Percentiles rank a stretch among this genome's conserved stretches.
Conservation (phyloP, 768 basidiomycete genomes). For the Fibroporia radiculosa region DNA sequence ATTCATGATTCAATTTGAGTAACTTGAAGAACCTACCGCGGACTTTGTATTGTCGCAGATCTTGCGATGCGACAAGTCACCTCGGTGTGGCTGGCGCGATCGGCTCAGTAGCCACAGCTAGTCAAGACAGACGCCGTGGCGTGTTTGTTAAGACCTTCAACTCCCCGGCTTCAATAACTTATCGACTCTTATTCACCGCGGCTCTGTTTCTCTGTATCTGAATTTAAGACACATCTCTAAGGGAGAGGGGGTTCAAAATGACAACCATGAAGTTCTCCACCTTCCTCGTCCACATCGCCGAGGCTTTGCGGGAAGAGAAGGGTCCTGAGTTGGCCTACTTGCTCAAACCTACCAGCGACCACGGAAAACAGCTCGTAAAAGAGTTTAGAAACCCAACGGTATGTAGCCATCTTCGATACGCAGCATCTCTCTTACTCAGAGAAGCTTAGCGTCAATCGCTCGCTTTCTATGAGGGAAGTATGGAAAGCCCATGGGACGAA, state of each 20-base stretch:
- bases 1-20: too few species aligned
- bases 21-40: too few species aligned
- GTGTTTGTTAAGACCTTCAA: too few species aligned
- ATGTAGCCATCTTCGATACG: constrained; percentile 9
- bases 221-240: neutral
- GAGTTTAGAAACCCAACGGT: constrained; percentile 57
- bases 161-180: too few species aligned
- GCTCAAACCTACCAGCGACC: constrained; percentile 69
- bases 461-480: constrained; percentile 48
- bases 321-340: constrained; percentile 66
- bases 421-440: neutral
- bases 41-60: too few species aligned
- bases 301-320: constrained; percentile 53
- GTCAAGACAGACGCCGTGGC: too few species aligned
- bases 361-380: constrained; percentile 69
- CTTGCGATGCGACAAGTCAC: too few species aligned
- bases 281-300: constrained; percentile 52
- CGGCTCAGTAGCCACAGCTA: too few species aligned
- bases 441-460: constrained; percentile 21
- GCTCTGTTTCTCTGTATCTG: neutral
- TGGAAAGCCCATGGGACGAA: constrained; percentile 78
- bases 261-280: constrained; percentile 42
- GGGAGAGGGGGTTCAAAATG: too few species aligned
- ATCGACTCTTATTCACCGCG: too few species aligned
- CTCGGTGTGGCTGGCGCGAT: too few species aligned